Evolutionary conservation across 2,329 filamentous ascomycete species (phyloP).

Genomic region (Orbilia oligospora): DNA sequence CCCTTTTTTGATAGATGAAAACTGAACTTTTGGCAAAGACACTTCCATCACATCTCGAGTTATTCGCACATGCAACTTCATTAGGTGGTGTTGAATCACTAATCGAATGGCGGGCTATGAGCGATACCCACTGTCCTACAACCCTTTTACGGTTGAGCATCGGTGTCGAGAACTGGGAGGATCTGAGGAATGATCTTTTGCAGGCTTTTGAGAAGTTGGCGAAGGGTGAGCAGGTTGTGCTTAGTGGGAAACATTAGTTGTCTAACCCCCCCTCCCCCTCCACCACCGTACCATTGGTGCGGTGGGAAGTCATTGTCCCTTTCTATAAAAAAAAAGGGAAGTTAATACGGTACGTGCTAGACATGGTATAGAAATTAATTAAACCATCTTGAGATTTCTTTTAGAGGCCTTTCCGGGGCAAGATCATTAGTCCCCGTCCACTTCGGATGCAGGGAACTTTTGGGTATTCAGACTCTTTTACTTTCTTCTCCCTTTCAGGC

Average conservation of each 20-base stretch:
- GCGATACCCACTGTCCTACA: constrained; percentile 79
- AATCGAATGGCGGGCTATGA: constrained; percentile 97
- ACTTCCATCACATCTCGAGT: constrained; percentile 81
- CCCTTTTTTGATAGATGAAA: constrained; percentile 64
- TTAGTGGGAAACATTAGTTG: constrained; percentile 34
- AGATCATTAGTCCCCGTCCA: too few relatives aligned
- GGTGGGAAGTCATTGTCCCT: too few relatives aligned
- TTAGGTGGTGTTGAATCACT: constrained; percentile 93
- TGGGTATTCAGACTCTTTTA: too few relatives aligned
- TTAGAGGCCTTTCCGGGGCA: not conserved
- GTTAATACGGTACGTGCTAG: not conserved
- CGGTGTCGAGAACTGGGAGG: constrained; percentile 88
- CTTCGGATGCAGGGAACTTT: too few relatives aligned
- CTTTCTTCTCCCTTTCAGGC: too few relatives aligned
- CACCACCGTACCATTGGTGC: too few relatives aligned
- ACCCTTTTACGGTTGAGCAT: constrained; percentile 84
- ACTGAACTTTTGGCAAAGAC: constrained; percentile 72
- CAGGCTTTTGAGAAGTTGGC: constrained; percentile 75
- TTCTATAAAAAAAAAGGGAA: too few relatives aligned
- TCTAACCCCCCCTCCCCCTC: too few relatives aligned
- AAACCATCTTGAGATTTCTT: not conserved
- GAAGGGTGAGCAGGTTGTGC: constrained; percentile 63
- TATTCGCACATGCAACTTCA: constrained; percentile 96
- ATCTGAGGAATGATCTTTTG: constrained; percentile 82
- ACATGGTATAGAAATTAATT: not conserved